Conservation (phyloP, 352 stramenopile genomes). For the Pythium rishiriense region DNA sequence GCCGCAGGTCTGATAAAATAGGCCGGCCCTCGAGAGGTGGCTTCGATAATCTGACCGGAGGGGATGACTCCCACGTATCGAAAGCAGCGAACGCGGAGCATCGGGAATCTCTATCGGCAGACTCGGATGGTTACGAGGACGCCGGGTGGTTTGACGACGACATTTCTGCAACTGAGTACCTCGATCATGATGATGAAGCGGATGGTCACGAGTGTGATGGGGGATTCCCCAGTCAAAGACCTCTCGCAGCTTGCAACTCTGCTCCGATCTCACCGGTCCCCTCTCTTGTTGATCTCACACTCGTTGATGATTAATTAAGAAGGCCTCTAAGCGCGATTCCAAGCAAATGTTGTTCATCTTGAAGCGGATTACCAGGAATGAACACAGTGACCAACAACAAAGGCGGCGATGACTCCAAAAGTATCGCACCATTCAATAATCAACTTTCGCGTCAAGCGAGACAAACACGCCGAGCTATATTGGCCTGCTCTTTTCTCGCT, state of each 20-base stretch:
- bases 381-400: too few species aligned
- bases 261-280: too few species aligned
- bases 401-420: too few species aligned
- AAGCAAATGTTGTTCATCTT: too few species aligned
- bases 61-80: neutral
- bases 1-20: neutral
- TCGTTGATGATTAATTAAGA: conserved; percentile 4
- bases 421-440: too few species aligned
- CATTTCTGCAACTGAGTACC: neutral
- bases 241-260: too few species aligned
- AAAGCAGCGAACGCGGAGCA: neutral
- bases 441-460: too few species aligned
- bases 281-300: conserved; percentile 6
- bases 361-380: too few species aligned
- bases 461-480: too few species aligned
- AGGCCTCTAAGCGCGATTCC: neutral
- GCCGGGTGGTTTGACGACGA: conserved; percentile 20
- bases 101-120: neutral
- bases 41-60: neutral
- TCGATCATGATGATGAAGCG: neutral
- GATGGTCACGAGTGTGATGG: neutral
- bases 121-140: conserved; percentile 1
- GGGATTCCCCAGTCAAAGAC: neutral
- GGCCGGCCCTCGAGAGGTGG: too few species aligned
- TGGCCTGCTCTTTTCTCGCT: too few species aligned